Evolutionary conservation across 2,329 filamentous ascomycete genomes (phyloP), one percentile per base, ranked within the genome.

Genomic region (Exophiala bonariae): DNA sequence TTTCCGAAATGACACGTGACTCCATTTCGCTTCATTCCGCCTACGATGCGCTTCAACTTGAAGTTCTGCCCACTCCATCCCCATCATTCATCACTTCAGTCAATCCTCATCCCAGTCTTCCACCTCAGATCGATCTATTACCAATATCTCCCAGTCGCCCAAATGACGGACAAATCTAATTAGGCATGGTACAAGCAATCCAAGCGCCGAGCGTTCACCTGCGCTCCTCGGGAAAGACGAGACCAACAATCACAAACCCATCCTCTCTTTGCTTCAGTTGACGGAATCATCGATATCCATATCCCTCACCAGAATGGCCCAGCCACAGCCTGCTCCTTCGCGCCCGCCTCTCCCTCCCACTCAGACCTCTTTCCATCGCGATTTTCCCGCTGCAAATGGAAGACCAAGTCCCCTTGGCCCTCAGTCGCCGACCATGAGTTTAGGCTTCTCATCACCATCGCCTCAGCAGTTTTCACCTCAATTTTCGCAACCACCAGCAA

Each of bases 401-500:
- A 37, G 57, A 50, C 52, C 52, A n/a, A 54, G 41, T 32, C 50
- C 54, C 19, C 44, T 57, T 32, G 54, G 52, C 7, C 50, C 55
- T 41, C 57, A 58, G 41, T 57, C 56, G 23, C 56, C 57, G 32
- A 44, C 36, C n/a, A 35, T 45, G 16, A 34, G 33, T 19, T 44
- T 56, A 44, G 43, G 31, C 30, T 58, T 75, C 44, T 87, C 81
- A 66, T 85, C 83, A 52, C 82, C 82, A 57, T 77, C 79, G 22
- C 83, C 80, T 47, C 77, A 77, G 39, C 76, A 78, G 28, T 77
- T 82, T 18, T 84, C 85, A 18, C 82, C 54, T 31, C 49, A 54
- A 32, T 57, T 44, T 43, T 42, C 41, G 30, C 57, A 60, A 31
- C 79, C 85, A 39, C 86, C 86, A 39, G 83, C 87, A 49, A 92